Base-by-base conservation (phyloP, 305 asterid species). In the Fraxinus sp. region DNA sequence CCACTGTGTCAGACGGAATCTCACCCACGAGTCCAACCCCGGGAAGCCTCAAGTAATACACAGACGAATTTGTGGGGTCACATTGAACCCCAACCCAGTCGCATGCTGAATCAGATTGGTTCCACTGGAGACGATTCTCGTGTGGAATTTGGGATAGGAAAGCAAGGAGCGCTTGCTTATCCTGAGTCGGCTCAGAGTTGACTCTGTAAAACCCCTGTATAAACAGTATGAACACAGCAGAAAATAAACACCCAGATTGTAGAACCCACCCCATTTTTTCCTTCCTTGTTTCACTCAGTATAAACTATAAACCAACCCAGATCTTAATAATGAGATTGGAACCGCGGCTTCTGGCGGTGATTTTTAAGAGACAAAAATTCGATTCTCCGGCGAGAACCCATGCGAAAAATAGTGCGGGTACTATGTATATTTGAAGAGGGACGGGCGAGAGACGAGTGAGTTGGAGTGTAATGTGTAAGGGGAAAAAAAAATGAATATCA, bases 71-170 rank as follows among this genome's bases (percentile, higher is more conserved):
- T n/a, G 89, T 81, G 10, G 93, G 39, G 83, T 93, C 92, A 85
- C 99, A 96, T 70, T 9, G 88, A n/a, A 96, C 95, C 7, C 99
- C 99, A 7, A 91, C 88, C 98, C 98, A 96, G 32, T 77, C 22
- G 80, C 99, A 96, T 7, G 93, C 94, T 0, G 99, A 91, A 52
- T 41, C 87, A 3, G 97, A 87, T 20, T 85, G 71, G 71, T 91
- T 88, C 99, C 99, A 96, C 3, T 52, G 91, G 73, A 94, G 87
- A 62, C 99, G 97, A 16, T 49, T 85, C 74, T 81, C 93, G 80
- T 96, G 99, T 26, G 91, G 95, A 71, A 91, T 84, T 16, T 82
- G 84, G 2, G 95, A 87, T 22, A 90, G 85, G 78, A 96, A 96
- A 14, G 87, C 87, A 16, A 96, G 94, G 30, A 96, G 93, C 2